phyloP scores from a whole-genome alignment of 179 eudicot genomes.

The Pouteria campechiana region DNA sequence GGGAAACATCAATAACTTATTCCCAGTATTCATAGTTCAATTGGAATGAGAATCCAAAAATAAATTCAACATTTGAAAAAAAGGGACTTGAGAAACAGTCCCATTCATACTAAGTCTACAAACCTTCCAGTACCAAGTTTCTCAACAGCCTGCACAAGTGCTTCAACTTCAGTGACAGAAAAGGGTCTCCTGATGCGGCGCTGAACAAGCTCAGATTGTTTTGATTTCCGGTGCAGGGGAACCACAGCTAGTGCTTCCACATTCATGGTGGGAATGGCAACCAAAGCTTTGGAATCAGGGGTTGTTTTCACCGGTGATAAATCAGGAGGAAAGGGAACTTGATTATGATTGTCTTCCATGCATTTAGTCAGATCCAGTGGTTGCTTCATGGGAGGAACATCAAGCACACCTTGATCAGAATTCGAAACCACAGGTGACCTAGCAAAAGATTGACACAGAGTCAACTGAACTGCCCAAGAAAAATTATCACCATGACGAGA shows the following conservation, averaged over 20 bases:
- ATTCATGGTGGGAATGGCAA: constrained; percentile 33
- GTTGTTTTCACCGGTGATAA: constrained; percentile 34
- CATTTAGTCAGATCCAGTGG: constrained; percentile 27
- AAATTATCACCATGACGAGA: too few relatives aligned
- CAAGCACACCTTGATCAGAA: neutral
- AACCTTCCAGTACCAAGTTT: constrained; percentile 98
- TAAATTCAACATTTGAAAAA: too few relatives aligned
- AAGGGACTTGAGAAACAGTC: too few relatives aligned
- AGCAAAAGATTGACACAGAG: too few relatives aligned
- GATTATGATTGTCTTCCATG: constrained; percentile 76
- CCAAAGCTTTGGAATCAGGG: constrained; percentile 45
- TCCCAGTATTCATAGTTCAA: too few relatives aligned
- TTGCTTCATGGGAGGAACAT: constrained; percentile 2
- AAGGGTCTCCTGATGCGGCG: constrained; percentile 94
- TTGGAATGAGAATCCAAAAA: too few relatives aligned
- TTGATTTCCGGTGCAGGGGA: constrained; percentile 38
- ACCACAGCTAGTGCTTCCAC: constrained; percentile 41
- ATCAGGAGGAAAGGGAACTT: constrained; percentile 66
- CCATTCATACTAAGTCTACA: neutral
- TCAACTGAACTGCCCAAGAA: too few relatives aligned
- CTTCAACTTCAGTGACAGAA: constrained; percentile 91
- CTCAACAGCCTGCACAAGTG: constrained; percentile 93
- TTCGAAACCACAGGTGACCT: neutral
- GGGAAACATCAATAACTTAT: too few relatives aligned
- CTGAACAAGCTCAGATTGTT: constrained; percentile 55